Base-by-base conservation (phyloP, 129 eudicot species). In the Saussurea involucrata region DNA sequence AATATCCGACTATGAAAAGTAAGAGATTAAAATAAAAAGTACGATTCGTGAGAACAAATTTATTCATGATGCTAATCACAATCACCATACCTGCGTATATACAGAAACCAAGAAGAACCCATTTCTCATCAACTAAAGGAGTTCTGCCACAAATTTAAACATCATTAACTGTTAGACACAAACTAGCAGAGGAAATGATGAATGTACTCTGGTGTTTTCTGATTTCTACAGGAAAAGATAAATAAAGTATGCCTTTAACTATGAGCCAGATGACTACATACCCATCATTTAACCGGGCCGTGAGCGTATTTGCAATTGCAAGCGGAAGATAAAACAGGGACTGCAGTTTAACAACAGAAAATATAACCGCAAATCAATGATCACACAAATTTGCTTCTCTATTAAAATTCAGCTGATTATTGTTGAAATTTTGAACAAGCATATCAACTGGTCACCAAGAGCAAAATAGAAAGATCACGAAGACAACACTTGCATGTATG, bases 251-350 rank as follows among this genome's bases (percentile, higher is more conserved):
- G 70, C n/a, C 69, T 75, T 69, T 57, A n/a, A 31, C 25, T 20
- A 72, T 57, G 20, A 55, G 42, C 29, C 29, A 71, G 44, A 78
- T 72, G 28, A 81, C 64, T 60, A 81, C 96, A 40, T 77, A 95
- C 99, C 99, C 97, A 64, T 90, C 95, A 83, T 95, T 92, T 77
- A 95, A 83, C 83, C 86, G 83, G 40, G 97, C 99, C 15, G 96
- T 92, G 84, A 95, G 92, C n/a, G 91, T 83, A 82, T 95, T 95
- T 69, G 97, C 99, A 80, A 95, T 87, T 71, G 95, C 99, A 68
- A 95, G 85, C 1, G 99, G 99, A 32, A 95, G 96, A 87, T 86
- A 95, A 75, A 92, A 66, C 69, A 92, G 74, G 4, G 96, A 82
- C 99, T 95, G 95, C 88, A 89, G 67, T 42, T 79, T 24, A 78